Base-by-base conservation (phyloP, 83 land plant genomes). In the Picea abies region DNA sequence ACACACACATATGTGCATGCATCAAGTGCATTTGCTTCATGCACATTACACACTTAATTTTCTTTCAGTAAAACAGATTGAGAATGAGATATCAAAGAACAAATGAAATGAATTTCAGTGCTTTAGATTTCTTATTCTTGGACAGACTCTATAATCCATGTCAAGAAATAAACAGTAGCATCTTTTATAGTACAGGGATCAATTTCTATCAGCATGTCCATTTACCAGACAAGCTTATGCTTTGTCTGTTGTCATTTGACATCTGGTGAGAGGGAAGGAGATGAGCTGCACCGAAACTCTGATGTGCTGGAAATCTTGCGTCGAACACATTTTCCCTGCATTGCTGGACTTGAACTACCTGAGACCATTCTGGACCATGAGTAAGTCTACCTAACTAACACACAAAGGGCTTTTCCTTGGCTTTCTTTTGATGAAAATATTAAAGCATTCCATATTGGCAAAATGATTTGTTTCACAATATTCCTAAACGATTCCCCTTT, bases 171-270 rank as follows among this genome's bases (percentile, higher is more conserved):
- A 37, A 71, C 9, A 39, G 76, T 71, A 20, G 49, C 8, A 17
- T 71, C 47, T 39, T 4, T 58, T 61, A 39, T 78, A 56, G 56
- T 69, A 81, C 85, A 94, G 99, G 99, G 99, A 9, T 94, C 99
- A 4, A 83, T 96, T 62, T 94, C 99, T 1, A 89, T 94, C n/a
- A 96, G 98, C 84, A 90, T 96, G 95, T 89, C 82, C 56, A 69
- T 94, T 63, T 77, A 89, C 37, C 82, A 87, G 35, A 89, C 94
- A 62, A 88, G 84, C 32, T 93, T 96, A 41, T 96, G 98, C 84
- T 94, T 96, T 67, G 94, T 94, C 2, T 96, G 98, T 73, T 81
- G 94, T 41, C 98, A 96, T 81, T 83, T 96, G 90, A 88, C 98
- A 17, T 93, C 98, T 8, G 97, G 98, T 10, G 89, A 96, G 83